Evolutionary conservation across 352 stramenopile species (phyloP).

Genomic region (Hyaloperonospora arabidopsidis): DNA sequence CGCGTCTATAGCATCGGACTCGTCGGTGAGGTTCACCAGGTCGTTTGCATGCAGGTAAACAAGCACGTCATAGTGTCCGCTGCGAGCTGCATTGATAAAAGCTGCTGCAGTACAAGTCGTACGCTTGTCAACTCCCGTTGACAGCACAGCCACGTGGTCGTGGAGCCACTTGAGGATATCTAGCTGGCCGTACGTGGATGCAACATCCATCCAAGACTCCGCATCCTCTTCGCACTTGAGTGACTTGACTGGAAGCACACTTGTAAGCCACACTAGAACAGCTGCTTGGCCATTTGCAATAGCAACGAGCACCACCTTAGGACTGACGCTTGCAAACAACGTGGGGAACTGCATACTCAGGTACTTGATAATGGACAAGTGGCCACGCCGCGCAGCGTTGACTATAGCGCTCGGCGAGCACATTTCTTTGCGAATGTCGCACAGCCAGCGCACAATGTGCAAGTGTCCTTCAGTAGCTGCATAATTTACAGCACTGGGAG

Average conservation of each 20-base stretch:
- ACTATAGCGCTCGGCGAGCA: slow-evolving; percentile 47
- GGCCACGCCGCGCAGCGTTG: slow-evolving; percentile 46
- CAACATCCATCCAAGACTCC: slow-evolving; percentile 68
- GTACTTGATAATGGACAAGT: slow-evolving; percentile 55
- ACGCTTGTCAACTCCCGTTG: slow-evolving; percentile 48
- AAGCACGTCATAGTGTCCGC: slow-evolving; percentile 53
- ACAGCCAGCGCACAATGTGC: slow-evolving; percentile 53
- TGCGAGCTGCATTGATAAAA: slow-evolving; percentile 57
- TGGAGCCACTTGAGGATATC: slow-evolving; percentile 61
- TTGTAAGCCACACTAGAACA: slow-evolving; percentile 57
- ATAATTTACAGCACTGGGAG: slow-evolving; percentile 53
- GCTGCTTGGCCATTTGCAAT: slow-evolving; percentile 50
- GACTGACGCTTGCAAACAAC: slow-evolving; percentile 41
- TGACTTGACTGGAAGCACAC: slow-evolving; percentile 46
- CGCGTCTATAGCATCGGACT: slow-evolving; percentile 46
- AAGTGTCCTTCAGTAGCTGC: slow-evolving; percentile 46
- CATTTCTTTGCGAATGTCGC: slow-evolving; percentile 39
- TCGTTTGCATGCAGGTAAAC: slow-evolving; percentile 50
- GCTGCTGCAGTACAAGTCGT: slow-evolving; percentile 43
- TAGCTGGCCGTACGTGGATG: slow-evolving; percentile 56
- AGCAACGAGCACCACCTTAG: slow-evolving; percentile 57
- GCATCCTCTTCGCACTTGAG: slow-evolving; percentile 58
- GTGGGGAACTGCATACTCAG: slow-evolving; percentile 34
- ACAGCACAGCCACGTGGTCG: slow-evolving; percentile 44
- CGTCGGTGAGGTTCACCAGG: slow-evolving; percentile 35